Conservation (phyloP, 495 filamentous ascomycete species). For the Trichoderma asperelloides region DNA sequence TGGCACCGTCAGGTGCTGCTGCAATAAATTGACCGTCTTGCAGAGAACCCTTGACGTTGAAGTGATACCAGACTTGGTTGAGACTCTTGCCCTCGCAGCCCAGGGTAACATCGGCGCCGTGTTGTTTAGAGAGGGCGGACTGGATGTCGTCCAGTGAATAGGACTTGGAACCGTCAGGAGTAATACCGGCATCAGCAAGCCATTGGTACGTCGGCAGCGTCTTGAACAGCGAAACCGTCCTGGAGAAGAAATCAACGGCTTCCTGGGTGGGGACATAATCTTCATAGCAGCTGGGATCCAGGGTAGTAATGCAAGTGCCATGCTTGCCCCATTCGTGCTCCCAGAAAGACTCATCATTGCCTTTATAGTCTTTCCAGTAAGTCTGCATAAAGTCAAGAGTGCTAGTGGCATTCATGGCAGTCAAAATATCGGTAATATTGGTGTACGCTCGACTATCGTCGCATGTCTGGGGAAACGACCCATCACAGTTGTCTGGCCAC, state of each 20-base stretch:
- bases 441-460: slow-evolving; percentile 54
- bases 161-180: slow-evolving; percentile 46
- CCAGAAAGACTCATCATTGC: slow-evolving; percentile 61
- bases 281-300: slow-evolving; percentile 61
- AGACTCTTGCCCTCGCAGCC: slow-evolving; percentile 48
- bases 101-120: slow-evolving; percentile 54
- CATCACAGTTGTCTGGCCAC: slow-evolving; percentile 77
- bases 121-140: slow-evolving; percentile 43
- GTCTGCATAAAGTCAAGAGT: slow-evolving; percentile 61
- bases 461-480: slow-evolving; percentile 61
- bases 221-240: slow-evolving; percentile 50
- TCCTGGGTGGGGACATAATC: slow-evolving; percentile 47
- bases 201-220: slow-evolving; percentile 38
- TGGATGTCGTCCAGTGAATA: slow-evolving; percentile 57
- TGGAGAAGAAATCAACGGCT: slow-evolving; percentile 46
- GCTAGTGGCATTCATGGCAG: slow-evolving; percentile 10
- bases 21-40: slow-evolving; percentile 62
- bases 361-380: slow-evolving; percentile 52
- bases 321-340: slow-evolving; percentile 81
- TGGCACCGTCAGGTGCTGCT: slow-evolving; percentile 3
- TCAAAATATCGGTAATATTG: slow-evolving; percentile 47
- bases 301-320: slow-evolving; percentile 56
- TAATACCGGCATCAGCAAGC: slow-evolving; percentile 54
- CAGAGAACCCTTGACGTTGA: slow-evolving; percentile 61
- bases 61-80: slow-evolving; percentile 73